Evolutionary conservation across 306 rosid species (phyloP), one percentile per base, ranked within the genome.

Genomic region (Vigna reflexopilosa): DNA sequence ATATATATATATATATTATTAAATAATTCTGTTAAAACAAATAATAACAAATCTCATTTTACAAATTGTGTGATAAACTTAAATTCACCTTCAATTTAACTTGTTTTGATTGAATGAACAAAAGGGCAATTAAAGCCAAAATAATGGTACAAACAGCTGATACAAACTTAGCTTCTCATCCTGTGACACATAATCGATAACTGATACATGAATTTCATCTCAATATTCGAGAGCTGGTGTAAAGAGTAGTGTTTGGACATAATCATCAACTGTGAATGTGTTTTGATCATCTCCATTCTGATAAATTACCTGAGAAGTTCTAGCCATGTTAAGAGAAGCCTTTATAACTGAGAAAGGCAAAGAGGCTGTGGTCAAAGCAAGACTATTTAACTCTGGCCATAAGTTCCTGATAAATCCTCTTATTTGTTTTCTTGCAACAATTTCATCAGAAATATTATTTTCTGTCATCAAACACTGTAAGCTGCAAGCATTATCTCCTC

Each of bases 241-340:
- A 49, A 79, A 82, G 71, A 79, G 34, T 56, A 86, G 38, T 36
- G 73, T 51, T 62, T 77, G 80, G 11, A 86, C 85, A 73, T 77
- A 63, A 48, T 83, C 89, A 22, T 83, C 87, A 12, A 86, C 87
- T 2, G 55, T 80, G 36, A 40, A 77, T 0, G 67, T 54, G 81
- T 74, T 83, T 38, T 76, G 45, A 69, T 86, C 87, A 56, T 83
- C 89, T 47, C 87, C 87, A 63, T 86, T 85, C 14, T 83, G 83
- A 74, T 86, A 86, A 28, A 86, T 80, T 26, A 83, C 74, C 16
- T 86, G 89, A 55, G 89, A 81, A 62, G 89, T 86, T 86, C 89
- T 83, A 56, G 87, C 85, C 70, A 83, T 55, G 61, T 86, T 83
- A 6, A 86, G 73, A 36, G 77, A 77, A 68, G 83, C 87, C 47